Evolutionary conservation across 2,329 filamentous ascomycete genomes (phyloP).

Genomic region (Grosmannia clavigera): DNA sequence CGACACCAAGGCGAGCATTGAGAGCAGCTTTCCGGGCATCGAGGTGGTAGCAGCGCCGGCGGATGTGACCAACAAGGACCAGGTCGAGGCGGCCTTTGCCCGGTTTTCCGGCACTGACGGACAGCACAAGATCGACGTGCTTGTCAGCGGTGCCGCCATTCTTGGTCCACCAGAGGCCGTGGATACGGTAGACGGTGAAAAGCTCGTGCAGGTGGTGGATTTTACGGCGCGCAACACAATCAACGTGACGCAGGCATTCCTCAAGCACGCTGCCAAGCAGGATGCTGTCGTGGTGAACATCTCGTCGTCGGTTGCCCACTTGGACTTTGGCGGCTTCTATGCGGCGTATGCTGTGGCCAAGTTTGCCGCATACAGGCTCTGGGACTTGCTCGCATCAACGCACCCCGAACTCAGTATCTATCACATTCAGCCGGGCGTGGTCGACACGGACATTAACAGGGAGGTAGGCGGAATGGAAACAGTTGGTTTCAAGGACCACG

Average conservation of each 20-base stretch:
- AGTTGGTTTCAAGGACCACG: not conserved
- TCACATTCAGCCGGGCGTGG: not conserved
- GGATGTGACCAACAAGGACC: not conserved
- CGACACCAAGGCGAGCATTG: not conserved
- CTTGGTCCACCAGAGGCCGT: not conserved
- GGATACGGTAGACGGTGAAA: not conserved
- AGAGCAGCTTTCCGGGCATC: not conserved
- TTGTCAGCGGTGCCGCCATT: not conserved
- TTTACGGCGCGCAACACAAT: not conserved
- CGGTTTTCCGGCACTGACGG: not conserved
- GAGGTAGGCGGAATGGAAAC: not conserved
- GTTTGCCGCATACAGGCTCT: not conserved
- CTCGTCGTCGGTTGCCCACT: not conserved
- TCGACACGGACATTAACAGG: not conserved
- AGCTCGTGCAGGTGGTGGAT: not conserved
- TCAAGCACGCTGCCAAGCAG: not conserved
- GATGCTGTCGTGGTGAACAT: not conserved
- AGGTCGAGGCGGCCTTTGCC: not conserved
- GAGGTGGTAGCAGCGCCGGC: not conserved
- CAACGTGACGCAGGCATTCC: not conserved
- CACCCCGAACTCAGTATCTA: not conserved
- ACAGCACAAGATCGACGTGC: not conserved
- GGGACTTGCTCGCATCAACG: not conserved
- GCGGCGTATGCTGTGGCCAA: not conserved
- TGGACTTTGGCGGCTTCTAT: not conserved